Evolutionary conservation across 345 rosid species (phyloP), one percentile per base, ranked within the genome.

Genomic region (Dovyalis caffra): DNA sequence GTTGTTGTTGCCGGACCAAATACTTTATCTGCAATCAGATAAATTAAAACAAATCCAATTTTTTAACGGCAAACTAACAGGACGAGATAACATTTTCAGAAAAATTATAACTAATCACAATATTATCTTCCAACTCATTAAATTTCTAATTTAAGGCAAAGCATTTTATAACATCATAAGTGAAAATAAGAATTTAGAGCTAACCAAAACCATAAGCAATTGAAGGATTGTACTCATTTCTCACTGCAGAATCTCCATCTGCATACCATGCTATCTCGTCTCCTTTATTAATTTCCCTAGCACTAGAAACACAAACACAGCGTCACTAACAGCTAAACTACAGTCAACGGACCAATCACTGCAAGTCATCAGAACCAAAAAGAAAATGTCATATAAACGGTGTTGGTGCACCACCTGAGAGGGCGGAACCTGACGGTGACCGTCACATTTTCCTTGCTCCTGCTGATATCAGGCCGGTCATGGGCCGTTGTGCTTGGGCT

Each of bases 1-100:
- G 97, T 92, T 62, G 97, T 92, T 37, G 97, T 92, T 68, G 95
- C 93, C 2, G 97, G 93, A 82, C 95, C 95, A 82, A 92, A 92
- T 40, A 92, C 95, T 67, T 85, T 89, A 81, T 90, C 97, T 92
- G 84, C 78, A 73, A 37, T 7, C 31, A 38, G 33, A 31, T 3
- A 18, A 47, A 9, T 21, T 8, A 18, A 47, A 16, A 47, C n/a
- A 47, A 47, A 47, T 4, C 5, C 18, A 20, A 6, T 5, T 47
- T 47, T 47, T 18, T 5, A 0, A 49, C 18, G 56, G 56, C 23
- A 49, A 49, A 49, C 56, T 18, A 20, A 20, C 56, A 34, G 37
- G n/a, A n/a, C n/a, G n/a, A 14, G 14, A 3, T 43, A 43, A 43
- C 49, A 43, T 43, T 43, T 14, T 43, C 15, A 0, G 49, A 43